Conservation (phyloP, 2,329 filamentous ascomycete species). For the Lanzia echinophila region DNA sequence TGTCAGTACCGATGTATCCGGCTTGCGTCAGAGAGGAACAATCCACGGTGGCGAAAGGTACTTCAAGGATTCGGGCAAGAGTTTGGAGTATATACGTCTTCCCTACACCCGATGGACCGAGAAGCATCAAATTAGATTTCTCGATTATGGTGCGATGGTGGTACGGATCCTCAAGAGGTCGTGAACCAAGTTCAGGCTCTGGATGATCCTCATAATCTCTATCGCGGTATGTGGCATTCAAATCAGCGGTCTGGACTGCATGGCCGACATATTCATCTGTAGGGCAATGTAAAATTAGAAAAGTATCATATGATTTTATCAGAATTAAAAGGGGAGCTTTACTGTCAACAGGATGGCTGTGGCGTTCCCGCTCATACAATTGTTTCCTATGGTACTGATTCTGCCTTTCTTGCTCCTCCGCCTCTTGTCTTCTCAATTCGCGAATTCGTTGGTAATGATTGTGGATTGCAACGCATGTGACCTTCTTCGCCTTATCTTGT, state of each 20-base stretch:
- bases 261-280: constrained; percentile 52
- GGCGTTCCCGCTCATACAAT: constrained; percentile 35
- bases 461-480: constrained; percentile 86
- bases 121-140: constrained; percentile 87
- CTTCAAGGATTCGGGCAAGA: constrained; percentile 83
- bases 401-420: constrained; percentile 62
- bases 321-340: constrained; percentile 23
- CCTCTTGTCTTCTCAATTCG: constrained; percentile 64
- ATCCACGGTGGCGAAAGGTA: constrained; percentile 92
- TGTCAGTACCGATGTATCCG: constrained; percentile 95
- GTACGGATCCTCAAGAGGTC: constrained; percentile 9
- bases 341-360: constrained; percentile 76
- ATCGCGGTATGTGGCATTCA: constrained; percentile 17
- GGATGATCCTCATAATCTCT: background rate
- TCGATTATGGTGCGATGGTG: constrained; percentile 50
- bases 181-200: constrained; percentile 19
- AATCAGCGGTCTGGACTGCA: constrained; percentile 23
- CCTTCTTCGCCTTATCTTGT: constrained; percentile 90
- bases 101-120: constrained; percentile 90
- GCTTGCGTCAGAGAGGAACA: constrained; percentile 95
- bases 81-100: constrained; percentile 90
- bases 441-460: constrained; percentile 92
- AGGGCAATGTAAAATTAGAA: constrained; percentile 29
- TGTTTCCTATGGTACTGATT: constrained; percentile 54
- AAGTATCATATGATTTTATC: constrained; percentile 14